Conservation (phyloP, 2,329 filamentous ascomycete genomes). For the Cordyceps farinosa region DNA sequence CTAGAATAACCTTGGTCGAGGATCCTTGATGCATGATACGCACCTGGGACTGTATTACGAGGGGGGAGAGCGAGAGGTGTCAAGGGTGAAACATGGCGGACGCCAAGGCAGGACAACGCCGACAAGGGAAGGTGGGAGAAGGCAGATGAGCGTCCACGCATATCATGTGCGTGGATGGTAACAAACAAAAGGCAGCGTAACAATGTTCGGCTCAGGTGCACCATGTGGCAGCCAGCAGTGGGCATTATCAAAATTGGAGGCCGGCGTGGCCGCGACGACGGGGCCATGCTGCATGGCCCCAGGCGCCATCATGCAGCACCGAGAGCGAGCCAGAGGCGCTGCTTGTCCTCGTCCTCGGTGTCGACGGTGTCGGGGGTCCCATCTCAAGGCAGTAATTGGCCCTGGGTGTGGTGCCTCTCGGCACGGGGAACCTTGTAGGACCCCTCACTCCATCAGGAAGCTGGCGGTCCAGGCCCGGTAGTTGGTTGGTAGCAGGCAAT, state of each 20-base stretch:
- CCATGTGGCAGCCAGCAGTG: background rate
- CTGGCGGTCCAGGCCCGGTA: background rate
- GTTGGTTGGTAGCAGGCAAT: background rate
- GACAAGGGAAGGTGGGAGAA: background rate
- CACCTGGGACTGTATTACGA: background rate
- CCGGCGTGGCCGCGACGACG: slow-evolving; percentile 5
- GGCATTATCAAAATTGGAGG: background rate
- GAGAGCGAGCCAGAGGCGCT: background rate
- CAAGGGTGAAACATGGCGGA: slow-evolving; percentile 16
- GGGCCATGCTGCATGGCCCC: background rate
- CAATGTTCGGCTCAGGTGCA: background rate
- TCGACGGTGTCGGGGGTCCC: background rate
- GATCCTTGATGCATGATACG: slow-evolving; percentile 14
- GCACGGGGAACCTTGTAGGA: background rate
- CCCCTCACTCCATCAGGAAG: background rate
- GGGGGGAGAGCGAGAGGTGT: slow-evolving; percentile 6
- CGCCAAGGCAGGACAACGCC: slow-evolving; percentile 2
- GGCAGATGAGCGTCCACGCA: background rate
- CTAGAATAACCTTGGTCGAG: background rate
- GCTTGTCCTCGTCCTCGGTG: background rate
- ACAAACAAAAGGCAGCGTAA: background rate
- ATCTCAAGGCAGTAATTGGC: background rate
- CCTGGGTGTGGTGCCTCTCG: background rate
- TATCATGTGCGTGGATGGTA: background rate
- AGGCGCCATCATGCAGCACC: background rate